Percentiles rank a stretch among this genome's conserved stretches.
Evolutionary conservation across 1,139 yeast species (phyloP).

Genomic region (Diutina catenulata): DNA sequence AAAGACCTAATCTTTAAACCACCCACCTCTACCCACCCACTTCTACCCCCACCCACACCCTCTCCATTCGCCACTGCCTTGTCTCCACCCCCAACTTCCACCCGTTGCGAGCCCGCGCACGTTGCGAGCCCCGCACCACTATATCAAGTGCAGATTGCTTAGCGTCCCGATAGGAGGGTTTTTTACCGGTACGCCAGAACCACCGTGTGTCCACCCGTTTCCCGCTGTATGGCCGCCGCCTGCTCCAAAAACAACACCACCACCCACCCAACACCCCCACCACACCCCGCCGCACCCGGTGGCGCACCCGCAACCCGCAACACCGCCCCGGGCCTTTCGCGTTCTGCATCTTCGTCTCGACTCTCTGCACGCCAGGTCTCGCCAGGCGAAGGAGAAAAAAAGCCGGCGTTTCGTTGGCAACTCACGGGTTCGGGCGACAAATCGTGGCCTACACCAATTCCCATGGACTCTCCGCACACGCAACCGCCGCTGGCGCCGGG

Average conservation of each 20-base stretch:
- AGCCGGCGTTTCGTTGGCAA: neutral
- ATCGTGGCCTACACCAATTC: neutral
- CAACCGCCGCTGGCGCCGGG: neutral
- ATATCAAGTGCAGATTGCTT: no score
- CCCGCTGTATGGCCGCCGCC: neutral
- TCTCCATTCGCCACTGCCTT: no score
- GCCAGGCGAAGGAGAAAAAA: neutral
- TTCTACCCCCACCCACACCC: no score
- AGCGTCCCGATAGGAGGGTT: no score
- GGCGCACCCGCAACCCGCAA: neutral
- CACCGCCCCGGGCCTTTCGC: neutral
- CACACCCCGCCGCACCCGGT: neutral
- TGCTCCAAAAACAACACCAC: neutral
- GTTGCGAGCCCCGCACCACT: no score
- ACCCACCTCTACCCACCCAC: no score
- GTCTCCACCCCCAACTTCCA: no score
- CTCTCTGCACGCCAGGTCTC: neutral
- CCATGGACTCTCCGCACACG: neutral
- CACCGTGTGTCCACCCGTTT: neutral
- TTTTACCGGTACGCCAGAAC: no score
- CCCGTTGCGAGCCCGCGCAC: no score
- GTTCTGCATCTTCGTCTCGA: neutral
- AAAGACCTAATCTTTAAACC: no score
- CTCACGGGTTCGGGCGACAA: no score
- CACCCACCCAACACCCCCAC: neutral